Evolutionary conservation across 345 rosid species (phyloP).

Genomic region (Trapa bicornis): DNA sequence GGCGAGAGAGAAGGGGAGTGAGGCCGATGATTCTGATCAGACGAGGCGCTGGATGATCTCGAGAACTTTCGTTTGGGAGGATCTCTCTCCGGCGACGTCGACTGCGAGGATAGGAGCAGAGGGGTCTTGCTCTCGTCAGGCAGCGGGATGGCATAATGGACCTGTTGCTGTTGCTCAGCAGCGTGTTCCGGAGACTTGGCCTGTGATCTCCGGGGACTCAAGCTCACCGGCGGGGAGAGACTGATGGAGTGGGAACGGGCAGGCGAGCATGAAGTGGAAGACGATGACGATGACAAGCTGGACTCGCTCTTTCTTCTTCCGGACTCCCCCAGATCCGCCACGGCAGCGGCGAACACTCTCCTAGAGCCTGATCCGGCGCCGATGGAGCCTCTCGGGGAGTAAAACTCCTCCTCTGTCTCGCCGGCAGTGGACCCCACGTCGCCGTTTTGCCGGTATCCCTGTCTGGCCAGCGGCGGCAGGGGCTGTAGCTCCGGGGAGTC

Average conservation of each 20-base stretch:
- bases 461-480: constrained; percentile 67
- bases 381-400: constrained; percentile 79
- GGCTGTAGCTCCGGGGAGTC: constrained; percentile 96
- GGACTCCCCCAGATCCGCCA: constrained; percentile 17
- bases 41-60: constrained; percentile 10
- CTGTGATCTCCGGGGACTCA: constrained; percentile 42
- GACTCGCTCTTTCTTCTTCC: constrained; percentile 30
- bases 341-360: constrained; percentile 31
- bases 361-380: constrained; percentile 64
- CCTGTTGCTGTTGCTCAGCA: not conserved
- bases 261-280: constrained; percentile 68
- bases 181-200: constrained; percentile 36
- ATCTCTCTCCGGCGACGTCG: constrained; percentile 43
- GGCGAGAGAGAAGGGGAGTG: constrained; percentile 27
- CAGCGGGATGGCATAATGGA: constrained; percentile 18
- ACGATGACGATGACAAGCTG: constrained; percentile 44
- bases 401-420: constrained; percentile 77
- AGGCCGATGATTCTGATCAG: constrained; percentile 18
- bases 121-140: constrained; percentile 30
- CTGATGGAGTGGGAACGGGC: constrained; percentile 69
- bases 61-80: constrained; percentile 1
- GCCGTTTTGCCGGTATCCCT: constrained; percentile 28
- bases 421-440: constrained; percentile 46
- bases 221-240: constrained; percentile 69
- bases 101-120: constrained; percentile 26